Evolutionary conservation across 192 early-diverging fungal genomes (phyloP).

Genomic region (Mycoemilia scoparia): DNA sequence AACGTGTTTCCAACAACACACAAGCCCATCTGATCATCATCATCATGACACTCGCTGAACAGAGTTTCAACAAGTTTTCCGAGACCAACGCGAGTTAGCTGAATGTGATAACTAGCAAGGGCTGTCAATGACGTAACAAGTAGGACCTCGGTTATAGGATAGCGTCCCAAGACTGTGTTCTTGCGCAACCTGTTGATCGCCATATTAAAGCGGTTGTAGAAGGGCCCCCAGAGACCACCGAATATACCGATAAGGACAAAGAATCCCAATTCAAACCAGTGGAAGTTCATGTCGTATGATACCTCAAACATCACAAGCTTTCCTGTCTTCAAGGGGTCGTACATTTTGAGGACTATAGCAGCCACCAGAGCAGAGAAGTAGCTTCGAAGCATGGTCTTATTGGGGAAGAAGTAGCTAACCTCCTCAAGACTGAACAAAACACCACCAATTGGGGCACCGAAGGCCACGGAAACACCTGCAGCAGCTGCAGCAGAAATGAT

Average conservation of each 20-base stretch:
- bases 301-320: constrained; percentile 41
- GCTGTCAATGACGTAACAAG: constrained; percentile 52
- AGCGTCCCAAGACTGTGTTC: constrained; percentile 39
- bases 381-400: constrained; percentile 44
- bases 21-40: constrained; percentile 39
- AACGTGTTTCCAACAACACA: constrained; percentile 31
- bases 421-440: constrained; percentile 89
- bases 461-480: constrained; percentile 85
- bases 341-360: constrained; percentile 33
- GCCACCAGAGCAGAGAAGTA: constrained; percentile 50
- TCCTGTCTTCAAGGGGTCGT: constrained; percentile 30
- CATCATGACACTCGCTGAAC: constrained; percentile 70
- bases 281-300: constrained; percentile 45
- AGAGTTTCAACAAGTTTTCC: constrained; percentile 73
- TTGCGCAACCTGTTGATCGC: constrained; percentile 54
- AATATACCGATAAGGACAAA: constrained; percentile 51
- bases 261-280: constrained; percentile 49
- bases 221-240: constrained; percentile 67
- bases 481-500: constrained; percentile 83
- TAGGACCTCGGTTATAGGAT: constrained; percentile 60
- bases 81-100: constrained; percentile 67
- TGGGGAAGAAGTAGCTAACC: constrained; percentile 64
- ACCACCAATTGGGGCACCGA: constrained; percentile 92
- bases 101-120: constrained; percentile 55
- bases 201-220: constrained; percentile 56